These are phyloP conservation scores for Mallotus nudiflorus DNA, from an alignment of 345 rosid genomes.

Conservation along the genomic window DNA sequence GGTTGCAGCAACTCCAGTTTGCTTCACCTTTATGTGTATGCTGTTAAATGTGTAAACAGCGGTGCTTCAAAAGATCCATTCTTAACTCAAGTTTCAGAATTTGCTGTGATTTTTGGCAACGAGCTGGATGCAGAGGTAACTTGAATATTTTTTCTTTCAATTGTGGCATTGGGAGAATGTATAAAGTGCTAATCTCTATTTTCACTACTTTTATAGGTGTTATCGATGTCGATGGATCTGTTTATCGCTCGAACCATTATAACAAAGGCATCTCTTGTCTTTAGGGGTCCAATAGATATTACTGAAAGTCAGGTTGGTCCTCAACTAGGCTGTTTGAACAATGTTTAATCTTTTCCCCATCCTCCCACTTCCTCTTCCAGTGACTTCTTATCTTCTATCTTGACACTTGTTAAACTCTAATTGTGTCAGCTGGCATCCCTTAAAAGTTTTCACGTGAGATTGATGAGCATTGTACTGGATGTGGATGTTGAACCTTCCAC, in stretches of 20 bases:
- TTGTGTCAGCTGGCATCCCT: conserved; percentile 84
- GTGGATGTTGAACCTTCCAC: conserved; percentile 99
- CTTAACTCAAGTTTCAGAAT: conserved; percentile 78
- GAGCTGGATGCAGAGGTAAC: conserved; percentile 99
- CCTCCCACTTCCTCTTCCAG: background rate
- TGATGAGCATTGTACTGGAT: conserved; percentile 98
- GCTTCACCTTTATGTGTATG: conserved; percentile 71
- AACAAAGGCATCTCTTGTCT: conserved; percentile 94
- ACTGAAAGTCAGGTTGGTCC: conserved; percentile 76
- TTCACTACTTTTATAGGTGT: conserved; percentile 58
- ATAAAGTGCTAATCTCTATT: conserved; percentile 12
- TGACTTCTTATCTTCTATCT: background rate
- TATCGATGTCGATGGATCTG: conserved; percentile 99
- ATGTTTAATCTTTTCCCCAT: background rate
- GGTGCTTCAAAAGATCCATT: conserved; percentile 87
- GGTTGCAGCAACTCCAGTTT: conserved; percentile 46
- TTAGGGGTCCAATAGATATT: conserved; percentile 63
- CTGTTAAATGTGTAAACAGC: conserved; percentile 59
- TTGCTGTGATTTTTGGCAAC: conserved; percentile 91
- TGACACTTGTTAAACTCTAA: background rate
- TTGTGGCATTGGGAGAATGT: conserved; percentile 2
- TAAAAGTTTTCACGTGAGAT: conserved; percentile 86
- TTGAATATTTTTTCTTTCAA: conserved; percentile 4
- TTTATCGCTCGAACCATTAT: conserved; percentile 98
- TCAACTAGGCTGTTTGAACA: conserved; percentile 11